Evolutionary conservation across 1,284 basidiomycete species (phyloP).

Genomic region (Pterulicium gracile): DNA sequence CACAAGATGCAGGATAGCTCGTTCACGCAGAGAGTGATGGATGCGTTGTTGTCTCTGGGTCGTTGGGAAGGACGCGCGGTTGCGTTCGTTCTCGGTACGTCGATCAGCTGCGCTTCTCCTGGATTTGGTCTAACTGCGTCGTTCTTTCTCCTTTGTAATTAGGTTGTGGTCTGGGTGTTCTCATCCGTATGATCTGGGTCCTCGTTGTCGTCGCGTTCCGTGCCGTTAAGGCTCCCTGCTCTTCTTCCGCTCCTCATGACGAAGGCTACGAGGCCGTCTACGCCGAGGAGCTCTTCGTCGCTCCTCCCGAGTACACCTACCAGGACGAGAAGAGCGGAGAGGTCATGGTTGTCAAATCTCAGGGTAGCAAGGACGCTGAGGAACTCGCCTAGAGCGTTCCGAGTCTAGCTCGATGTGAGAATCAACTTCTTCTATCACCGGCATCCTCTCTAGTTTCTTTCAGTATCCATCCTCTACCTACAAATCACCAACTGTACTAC

Average conservation of each 20-base stretch:
- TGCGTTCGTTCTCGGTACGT: constrained; percentile 67
- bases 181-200: constrained; percentile 70
- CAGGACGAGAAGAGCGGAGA: constrained; percentile 35
- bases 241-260: constrained; percentile 6
- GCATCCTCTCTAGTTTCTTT: too few species aligned
- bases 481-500: too few species aligned
- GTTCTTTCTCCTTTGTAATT: constrained; percentile 7
- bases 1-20: constrained; percentile 13
- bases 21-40: constrained; percentile 49
- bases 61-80: constrained; percentile 71
- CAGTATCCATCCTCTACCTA: too few species aligned
- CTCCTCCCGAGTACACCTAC: constrained; percentile 37
- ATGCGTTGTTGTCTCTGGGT: constrained; percentile 57
- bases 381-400: constrained; percentile 5
- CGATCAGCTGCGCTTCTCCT: neutral
- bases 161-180: constrained; percentile 72
- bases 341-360: constrained; percentile 3
- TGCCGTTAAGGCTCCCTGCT: constrained; percentile 34
- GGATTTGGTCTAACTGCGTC: neutral
- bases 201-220: constrained; percentile 48
- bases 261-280: constrained; percentile 23
- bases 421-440: too few species aligned
- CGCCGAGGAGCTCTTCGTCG: constrained; percentile 26
- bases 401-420: too few species aligned
- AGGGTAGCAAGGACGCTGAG: constrained; percentile 4